A percentile compares a stretch with the other conserved stretches of the same genome.
Conservation (phyloP, 805 yeast species). For the Metschnikowia matae region DNA sequence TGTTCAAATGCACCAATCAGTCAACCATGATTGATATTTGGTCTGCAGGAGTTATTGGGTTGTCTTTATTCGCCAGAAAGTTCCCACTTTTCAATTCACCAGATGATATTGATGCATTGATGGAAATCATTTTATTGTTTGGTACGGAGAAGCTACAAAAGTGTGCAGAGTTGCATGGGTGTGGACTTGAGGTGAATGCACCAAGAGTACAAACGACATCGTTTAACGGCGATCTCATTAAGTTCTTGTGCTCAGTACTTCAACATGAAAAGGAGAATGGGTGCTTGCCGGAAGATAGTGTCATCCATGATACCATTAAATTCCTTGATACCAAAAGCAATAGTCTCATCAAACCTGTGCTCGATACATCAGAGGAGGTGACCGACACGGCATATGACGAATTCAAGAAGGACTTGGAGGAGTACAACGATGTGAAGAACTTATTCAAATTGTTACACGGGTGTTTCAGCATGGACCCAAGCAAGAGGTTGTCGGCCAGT, state of each 20-base stretch:
- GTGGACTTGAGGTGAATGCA: slow-evolving; percentile 62
- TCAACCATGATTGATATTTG: slow-evolving; percentile 80
- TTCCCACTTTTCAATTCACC: slow-evolving; percentile 93
- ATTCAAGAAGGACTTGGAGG: slow-evolving; percentile 20
- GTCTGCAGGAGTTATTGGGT: slow-evolving; percentile 87
- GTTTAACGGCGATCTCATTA: slow-evolving; percentile 31
- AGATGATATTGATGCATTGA: slow-evolving; percentile 87
- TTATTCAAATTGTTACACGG: slow-evolving; percentile 54
- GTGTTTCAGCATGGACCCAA: slow-evolving; percentile 57
- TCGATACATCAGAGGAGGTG: slow-evolving; percentile 12
- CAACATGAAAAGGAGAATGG: slow-evolving; percentile 47
- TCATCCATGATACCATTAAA: slow-evolving; percentile 60
- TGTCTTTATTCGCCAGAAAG: slow-evolving; percentile 71
- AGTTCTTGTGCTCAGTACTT: slow-evolving; percentile 27
- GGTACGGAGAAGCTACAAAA: slow-evolving; percentile 70
- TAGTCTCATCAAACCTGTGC: slow-evolving; percentile 24
- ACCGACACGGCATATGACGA: slow-evolving; percentile 14
- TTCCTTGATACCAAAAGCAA: slow-evolving; percentile 44
- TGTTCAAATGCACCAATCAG: slow-evolving; percentile 82
- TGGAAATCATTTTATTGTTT: slow-evolving; percentile 78
- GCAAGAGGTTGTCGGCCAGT: slow-evolving; percentile 52
- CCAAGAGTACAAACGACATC: slow-evolving; percentile 15
- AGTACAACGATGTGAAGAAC: slow-evolving; percentile 39
- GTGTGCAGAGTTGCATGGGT: slow-evolving; percentile 82
- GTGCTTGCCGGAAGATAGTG: slow-evolving; percentile 66